Evolutionary conservation across 108 stramenopile species (phyloP), one percentile per base, ranked within the genome.

Genomic region (Cyclotella sp.): DNA sequence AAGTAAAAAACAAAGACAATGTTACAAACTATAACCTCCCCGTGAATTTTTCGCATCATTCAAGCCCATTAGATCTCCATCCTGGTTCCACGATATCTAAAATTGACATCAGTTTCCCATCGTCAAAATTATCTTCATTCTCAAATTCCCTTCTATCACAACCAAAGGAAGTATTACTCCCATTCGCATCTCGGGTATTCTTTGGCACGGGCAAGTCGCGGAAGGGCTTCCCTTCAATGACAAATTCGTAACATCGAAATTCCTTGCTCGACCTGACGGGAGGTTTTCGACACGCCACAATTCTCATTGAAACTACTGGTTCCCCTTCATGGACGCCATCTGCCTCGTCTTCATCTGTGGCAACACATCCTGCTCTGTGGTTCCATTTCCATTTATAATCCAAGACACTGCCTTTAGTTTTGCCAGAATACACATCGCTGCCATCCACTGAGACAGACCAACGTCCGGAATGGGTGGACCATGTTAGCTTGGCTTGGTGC

Each of bases 221-320:
- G 29, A 79, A 79, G 6, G 71, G 54, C 22, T 42, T 66, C 29
- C 71, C 71, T 18, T 53, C 78, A 52, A 79, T 72, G 1, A 79
- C 34, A 54, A 79, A 79, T 51, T 79, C 78, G 52, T 79, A 79
- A 79, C 78, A 79, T 41, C 78, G 63, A 72, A 79, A 79, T 39
- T 79, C 62, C 43, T 60, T 72, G 64, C 71, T 72, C 0, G 78
- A 64, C 39, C 78, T 63, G 7, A 61, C 45, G 14, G 78, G 78
- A 41, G 78, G 78, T 57, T 79, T 79, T 44, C 78, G 70, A 72
- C 78, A 79, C 13, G 78, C 78, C 3, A 79, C 24, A 24, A 79
- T 61, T 41, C 78, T 65, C 78, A 79, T 72, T 0, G 45, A 15
- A 12, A 57, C 55, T 14, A 72, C 54, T 42, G 46, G 34, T 14